Evolutionary conservation across 1,284 basidiomycete species (phyloP), one percentile per base, ranked within the genome.

Genomic region (Ustilago xerochloae): DNA sequence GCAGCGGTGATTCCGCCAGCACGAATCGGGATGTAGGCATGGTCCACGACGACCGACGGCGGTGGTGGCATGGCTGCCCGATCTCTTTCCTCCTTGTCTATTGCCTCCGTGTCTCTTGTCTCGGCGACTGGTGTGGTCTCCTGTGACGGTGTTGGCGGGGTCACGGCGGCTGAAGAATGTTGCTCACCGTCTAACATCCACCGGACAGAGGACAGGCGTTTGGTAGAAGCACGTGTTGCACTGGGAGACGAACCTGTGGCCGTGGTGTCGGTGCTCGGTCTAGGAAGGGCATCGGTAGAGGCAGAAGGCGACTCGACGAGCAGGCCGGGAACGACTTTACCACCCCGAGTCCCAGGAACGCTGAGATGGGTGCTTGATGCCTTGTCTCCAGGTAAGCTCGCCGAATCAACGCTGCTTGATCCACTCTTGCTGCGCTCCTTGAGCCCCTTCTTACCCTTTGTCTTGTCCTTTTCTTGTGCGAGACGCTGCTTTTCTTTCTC

Each of bases 21-120:
- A 12, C 66, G 66, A 24, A 75, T 63, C 2, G 72, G 72, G 12
- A 75, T 59, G 46, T 66, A 70, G 16, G 66, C 24, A 18, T 75
- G 67, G 12, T 67, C 49, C 3, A 70, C 60, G 20, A 75, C 50
- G 2, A 69, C 63, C 4, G 72, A 69, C 0, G 66, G 72, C 6
- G 66, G 72, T 43, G 58, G 63, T 15, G 60, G 63, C 63, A 72
- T 65, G 13, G 59, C 55, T 36, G 61, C 58, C 28, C 68, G 59
- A 39, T 65, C 63, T 28, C 50, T 54, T 18, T 30, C 47, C 30
- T 63, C 47, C 24, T 62, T 59, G 26, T 53, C 32, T 35, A 43
- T 16, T 29, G 41, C 45, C 22, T 62, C 57, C 9, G 49, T 55
- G 6, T 45, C 52, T 8, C n/a, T n/a, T n/a, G 41, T 48, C 22